Base-by-base conservation (phyloP, 2,329 filamentous ascomycete genomes). In the Penicillium sp. region DNA sequence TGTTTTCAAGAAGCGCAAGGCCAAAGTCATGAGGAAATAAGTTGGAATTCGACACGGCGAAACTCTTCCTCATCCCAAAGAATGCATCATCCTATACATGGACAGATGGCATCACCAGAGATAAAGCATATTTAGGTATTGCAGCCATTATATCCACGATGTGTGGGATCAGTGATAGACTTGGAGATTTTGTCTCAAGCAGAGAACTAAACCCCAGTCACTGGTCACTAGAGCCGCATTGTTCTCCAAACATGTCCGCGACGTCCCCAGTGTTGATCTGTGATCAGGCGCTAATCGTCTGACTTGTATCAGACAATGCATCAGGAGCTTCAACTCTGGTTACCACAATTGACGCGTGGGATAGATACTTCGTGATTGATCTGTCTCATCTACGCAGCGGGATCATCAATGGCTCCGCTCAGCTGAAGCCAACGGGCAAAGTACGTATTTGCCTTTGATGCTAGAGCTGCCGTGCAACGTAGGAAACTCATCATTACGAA, bases 1-100 rank as follows among this genome's bases (percentile, higher is more conserved):
- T 43, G 67, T 82, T 25, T 82, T 82, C 73, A 82, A 82, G 66
- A 82, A 81, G 65, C 79, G 80, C 64, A 82, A 80, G 65, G 73
- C 78, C 2, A 82, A 81, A 68, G 68, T 73, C 53, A 73, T 75
- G 67, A 78, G 74, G 67, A 76, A 75, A 71, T 79, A 69, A 63
- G 22, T 35, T 4, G 25, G 1, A 40, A 38, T 3, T 16, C 40
- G 16, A 45, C 13, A 33, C 22, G 6, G 1, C 28, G 10, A 26
- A 7, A 4, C 40, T 14, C n/a, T 22, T 22, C 22, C 19, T 37
- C 16, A 30, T 45, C 30, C 25, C 26, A n/a, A 25, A 35, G 4
- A 35, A 26, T 25, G 3, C 19, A 40, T 19, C 52, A 46, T 26
- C 2, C 14, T 22, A n/a, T 42, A 28, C 14, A 19, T 51, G 48